A percentile compares a stretch with the other conserved stretches of the same genome.
Evolutionary conservation across 306 rosid genomes (phyloP).

Genomic region (Senna siamea): DNA sequence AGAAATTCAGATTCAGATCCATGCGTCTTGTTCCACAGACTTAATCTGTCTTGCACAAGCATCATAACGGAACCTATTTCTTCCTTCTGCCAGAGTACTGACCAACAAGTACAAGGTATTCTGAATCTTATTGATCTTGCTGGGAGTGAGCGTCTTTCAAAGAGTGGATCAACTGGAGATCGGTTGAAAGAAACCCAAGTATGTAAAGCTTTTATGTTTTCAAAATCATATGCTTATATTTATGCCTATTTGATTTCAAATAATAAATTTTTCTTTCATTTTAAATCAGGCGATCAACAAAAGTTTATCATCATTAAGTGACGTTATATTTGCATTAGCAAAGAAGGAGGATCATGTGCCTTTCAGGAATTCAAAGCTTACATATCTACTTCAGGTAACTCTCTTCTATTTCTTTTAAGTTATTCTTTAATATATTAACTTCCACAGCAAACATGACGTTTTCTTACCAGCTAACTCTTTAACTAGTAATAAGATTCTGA

Average conservation of each 20-base stretch:
- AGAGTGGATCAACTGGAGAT: conserved; percentile 95
- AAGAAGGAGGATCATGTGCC: conserved; percentile 98
- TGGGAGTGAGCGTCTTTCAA: conserved; percentile 97
- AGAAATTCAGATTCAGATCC: conserved; percentile 17
- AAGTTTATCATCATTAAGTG: conserved; percentile 89
- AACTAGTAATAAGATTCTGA: no score
- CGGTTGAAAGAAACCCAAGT: conserved; percentile 97
- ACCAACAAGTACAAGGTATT: conserved; percentile 95
- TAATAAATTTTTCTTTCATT: conserved; percentile 30
- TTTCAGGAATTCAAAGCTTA: conserved; percentile 94
- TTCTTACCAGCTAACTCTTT: no score
- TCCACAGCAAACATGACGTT: no score
- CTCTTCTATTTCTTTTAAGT: not conserved
- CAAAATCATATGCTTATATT: not conserved
- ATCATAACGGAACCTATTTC: conserved; percentile 25
- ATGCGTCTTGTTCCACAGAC: not conserved
- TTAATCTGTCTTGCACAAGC: conserved; percentile 3
- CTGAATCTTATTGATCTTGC: conserved; percentile 98
- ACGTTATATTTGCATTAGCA: conserved; percentile 93
- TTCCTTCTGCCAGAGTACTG: conserved; percentile 71
- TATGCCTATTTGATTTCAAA: conserved; percentile 13
- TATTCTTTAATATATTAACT: not conserved
- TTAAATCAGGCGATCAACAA: conserved; percentile 80
- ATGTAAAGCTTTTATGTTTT: conserved; percentile 37
- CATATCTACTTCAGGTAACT: conserved; percentile 94